Conservation (phyloP, 2,329 filamentous ascomycete genomes). For the Fusarium ramigenum region DNA sequence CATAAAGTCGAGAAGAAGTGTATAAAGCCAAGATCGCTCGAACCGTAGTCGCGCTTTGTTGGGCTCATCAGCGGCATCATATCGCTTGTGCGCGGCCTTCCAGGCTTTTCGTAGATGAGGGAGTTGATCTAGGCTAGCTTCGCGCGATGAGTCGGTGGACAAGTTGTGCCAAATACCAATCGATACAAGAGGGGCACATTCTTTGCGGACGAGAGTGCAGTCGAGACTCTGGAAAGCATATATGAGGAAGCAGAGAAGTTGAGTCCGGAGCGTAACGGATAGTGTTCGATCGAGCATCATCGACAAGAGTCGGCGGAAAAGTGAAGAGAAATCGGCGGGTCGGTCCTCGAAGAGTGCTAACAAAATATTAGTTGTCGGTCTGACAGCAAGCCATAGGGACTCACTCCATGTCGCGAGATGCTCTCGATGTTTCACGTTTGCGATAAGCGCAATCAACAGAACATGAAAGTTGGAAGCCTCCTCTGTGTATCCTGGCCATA, state of each 20-base stretch:
- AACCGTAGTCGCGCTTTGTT: conserved; percentile 85
- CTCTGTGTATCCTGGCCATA: conserved; percentile 93
- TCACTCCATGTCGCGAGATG: conserved; percentile 86
- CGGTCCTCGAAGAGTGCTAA: conserved; percentile 79
- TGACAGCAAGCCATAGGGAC: conserved; percentile 36
- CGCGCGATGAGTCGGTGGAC: conserved; percentile 77
- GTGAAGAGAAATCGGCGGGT: conserved; percentile 82
- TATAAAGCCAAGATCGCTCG: conserved; percentile 93
- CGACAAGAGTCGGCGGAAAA: conserved; percentile 90
- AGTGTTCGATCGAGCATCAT: conserved; percentile 81
- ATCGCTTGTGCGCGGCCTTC: conserved; percentile 86
- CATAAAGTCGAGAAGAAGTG: conserved; percentile 84
- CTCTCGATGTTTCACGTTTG: conserved; percentile 89
- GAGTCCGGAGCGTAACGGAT: conserved; percentile 73
- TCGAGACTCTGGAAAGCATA: conserved; percentile 94
- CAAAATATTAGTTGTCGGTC: conserved; percentile 22
- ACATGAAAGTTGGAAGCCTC: conserved; percentile 93
- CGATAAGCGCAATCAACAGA: conserved; percentile 83
- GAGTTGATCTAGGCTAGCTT: conserved; percentile 76
- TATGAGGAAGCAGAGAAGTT: conserved; percentile 90
- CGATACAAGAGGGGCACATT: conserved; percentile 93
- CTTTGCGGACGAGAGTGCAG: conserved; percentile 87
- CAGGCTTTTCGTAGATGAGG: conserved; percentile 87
- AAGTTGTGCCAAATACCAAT: conserved; percentile 97
- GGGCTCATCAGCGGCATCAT: conserved; percentile 83